A percentile compares a stretch with the other conserved stretches of the same genome.
phyloP scores from a whole-genome alignment of 306 rosid genomes.

The Trifolium fragiferum region DNA sequence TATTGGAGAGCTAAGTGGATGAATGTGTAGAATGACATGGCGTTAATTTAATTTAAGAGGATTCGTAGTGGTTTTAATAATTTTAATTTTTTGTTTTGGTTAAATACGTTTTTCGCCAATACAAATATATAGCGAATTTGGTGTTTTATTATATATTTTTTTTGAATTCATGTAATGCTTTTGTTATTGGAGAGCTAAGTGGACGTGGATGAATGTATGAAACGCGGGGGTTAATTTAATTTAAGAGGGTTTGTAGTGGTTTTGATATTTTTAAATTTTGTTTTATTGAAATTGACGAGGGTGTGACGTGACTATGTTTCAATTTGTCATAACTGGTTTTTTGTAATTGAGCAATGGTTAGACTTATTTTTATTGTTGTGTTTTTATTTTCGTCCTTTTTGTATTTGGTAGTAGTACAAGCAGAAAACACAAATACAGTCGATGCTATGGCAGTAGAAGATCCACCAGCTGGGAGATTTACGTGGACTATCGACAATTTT shows the following conservation, averaged over 20 bases:
- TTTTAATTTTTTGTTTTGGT: not conserved
- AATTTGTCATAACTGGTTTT: not conserved
- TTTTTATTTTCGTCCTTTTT: not conserved
- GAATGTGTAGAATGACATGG: not conserved
- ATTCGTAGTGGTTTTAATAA: not conserved
- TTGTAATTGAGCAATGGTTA: not conserved
- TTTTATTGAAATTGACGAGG: not conserved
- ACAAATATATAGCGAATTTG: not conserved
- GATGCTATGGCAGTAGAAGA: conserved; percentile 54
- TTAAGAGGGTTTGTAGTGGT: not conserved
- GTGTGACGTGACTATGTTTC: not conserved
- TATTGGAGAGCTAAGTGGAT: not conserved
- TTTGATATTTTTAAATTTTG: not conserved
- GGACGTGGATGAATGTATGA: not conserved
- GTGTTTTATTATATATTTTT: not conserved
- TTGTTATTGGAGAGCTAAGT: not conserved
- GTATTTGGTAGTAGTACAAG: conserved; percentile 23
- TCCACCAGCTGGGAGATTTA: conserved; percentile 67
- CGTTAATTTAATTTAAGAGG: not conserved
- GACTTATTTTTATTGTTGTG: not conserved
- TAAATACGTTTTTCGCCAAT: not conserved
- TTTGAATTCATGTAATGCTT: not conserved
- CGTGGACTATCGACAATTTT: conserved; percentile 78
- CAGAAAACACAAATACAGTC: conserved; percentile 34
- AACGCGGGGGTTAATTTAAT: not conserved